Base-by-base conservation (phyloP, 2,329 filamentous ascomycete genomes). In the Monosporascus ibericus region DNA sequence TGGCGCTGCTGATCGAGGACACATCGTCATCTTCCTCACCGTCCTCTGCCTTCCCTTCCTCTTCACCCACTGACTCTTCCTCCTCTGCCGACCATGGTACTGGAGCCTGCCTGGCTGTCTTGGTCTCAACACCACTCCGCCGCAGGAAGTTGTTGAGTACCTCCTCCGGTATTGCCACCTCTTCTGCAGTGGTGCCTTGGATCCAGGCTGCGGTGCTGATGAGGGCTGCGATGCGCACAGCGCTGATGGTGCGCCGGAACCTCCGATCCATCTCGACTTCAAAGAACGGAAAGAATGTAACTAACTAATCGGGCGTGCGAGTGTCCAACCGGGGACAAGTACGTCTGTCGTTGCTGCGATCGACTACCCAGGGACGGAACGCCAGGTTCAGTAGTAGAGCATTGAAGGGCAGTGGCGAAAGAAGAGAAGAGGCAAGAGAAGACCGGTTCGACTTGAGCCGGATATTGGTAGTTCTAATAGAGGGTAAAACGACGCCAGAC, bases 151-250 rank as follows among this genome's bases (percentile, higher is more conserved):
- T 61, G 49, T 61, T 51, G 15, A 62, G 55, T 18, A 58, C 57
- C 7, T 62, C 56, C 24, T 54, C 52, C 3, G 60, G 58, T 20
- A 62, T 37, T 27, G 52, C 56, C 46, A 54, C 60, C 24, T 56
- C 56, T 36, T 52, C 56, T 3, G 56, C 57, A 51, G 52, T 50
- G 38, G 53, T 50, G 44, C 60, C 59, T 30, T 61, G 60, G 47
- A 62, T 58, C 60, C 60, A 62, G 11, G 60, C 60, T n/a, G 60
- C 60, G 5, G 60, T 62, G 53, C 57, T 60, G 52, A 62, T 53
- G 51, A 62, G 61, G 25, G 54, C 55, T 27, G 59, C 57, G 34
- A 61, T 30, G 56, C 59, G 59, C 53, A 60, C 60, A 44, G 63
- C 63, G 55, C 60, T 64, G 53, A 60, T 63, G 37, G 58, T 57